Base-by-base conservation (phyloP, 2,329 filamentous ascomycete genomes). In the Alternaria rosae region DNA sequence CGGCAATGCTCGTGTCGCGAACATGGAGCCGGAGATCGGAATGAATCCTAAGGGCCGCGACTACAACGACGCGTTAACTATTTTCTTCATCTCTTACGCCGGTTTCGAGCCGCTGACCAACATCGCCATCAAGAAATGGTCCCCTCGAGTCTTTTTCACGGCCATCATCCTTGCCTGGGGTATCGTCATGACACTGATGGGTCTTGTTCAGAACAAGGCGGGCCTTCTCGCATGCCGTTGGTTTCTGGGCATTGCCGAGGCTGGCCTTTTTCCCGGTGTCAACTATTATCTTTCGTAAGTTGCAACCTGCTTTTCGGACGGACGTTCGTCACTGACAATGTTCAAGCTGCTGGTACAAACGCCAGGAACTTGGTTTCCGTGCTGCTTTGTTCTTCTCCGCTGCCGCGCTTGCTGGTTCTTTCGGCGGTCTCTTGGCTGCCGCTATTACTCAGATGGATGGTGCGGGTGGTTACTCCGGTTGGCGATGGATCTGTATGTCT, bases 11-110 rank as follows among this genome's bases (percentile, higher is more conserved):
- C 75, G 75, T 59, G 76, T 81, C 35, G 76, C 78, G 35, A 68
- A 75, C 8, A 72, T 79, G 54, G 74, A 71, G 43, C 54, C 32
- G 12, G 66, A 70, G 20, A 64, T 76, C n/a, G n/a, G 66, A 5
- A 76, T 80, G 74, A 54, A 38, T n/a, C 32, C 32, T n/a, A 3
- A 23, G 0, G 87, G 86, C 2, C 87, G 89, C 57, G 83, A 90
- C 66, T 91, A 91, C 68, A 82, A 90, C 5, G 86, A 85, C 1
- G 87, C 88, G 1, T 72, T 91, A 53, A 91, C 88, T 1, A 78
- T 91, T 2, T 91, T 90, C 76, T 91, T 91, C 74, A 80, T 84
- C 62, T 81, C 80, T 1, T 84, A 84, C 63, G 81, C 82, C n/a
- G 72, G 80, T 21, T 79, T 83, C 47, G 82, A 84, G 69, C 81